Conservation (phyloP, 2,329 filamentous ascomycete genomes). For the Colletotrichum tamarilloi region DNA sequence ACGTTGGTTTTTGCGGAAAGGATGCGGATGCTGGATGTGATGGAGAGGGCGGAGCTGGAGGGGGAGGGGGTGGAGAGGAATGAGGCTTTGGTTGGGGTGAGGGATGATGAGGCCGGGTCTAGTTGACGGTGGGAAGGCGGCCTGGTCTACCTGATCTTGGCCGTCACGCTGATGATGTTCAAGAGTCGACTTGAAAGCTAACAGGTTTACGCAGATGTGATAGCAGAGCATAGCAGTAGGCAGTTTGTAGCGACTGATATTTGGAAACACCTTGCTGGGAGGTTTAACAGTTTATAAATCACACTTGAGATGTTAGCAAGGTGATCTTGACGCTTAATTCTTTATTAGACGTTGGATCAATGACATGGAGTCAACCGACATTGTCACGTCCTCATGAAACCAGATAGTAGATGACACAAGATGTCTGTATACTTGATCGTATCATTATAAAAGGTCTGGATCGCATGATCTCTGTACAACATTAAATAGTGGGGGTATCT, state of each 20-base stretch:
- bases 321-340: neutral
- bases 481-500: constrained; percentile 23
- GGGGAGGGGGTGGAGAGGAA: constrained; percentile 39
- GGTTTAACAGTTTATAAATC: too few relatives aligned
- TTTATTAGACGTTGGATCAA: neutral
- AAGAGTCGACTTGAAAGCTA: neutral
- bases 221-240: neutral
- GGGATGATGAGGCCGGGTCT: neutral
- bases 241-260: neutral
- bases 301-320: neutral
- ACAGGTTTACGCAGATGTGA: neutral
- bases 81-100: neutral
- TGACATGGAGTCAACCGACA: neutral
- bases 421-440: constrained; percentile 1
- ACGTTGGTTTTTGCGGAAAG: constrained; percentile 57
- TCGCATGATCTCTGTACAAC: constrained; percentile 10
- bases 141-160: neutral
- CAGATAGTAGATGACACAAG: neutral
- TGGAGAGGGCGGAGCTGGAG: constrained; percentile 57
- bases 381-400: neutral
- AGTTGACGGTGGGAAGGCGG: constrained; percentile 7
- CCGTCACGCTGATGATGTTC: neutral
- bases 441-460: constrained; percentile 13
- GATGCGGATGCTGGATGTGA: constrained; percentile 51
- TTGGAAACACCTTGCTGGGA: neutral